Conservation (phyloP, 768 basidiomycete genomes). For the Flagelloscypha sp. region DNA sequence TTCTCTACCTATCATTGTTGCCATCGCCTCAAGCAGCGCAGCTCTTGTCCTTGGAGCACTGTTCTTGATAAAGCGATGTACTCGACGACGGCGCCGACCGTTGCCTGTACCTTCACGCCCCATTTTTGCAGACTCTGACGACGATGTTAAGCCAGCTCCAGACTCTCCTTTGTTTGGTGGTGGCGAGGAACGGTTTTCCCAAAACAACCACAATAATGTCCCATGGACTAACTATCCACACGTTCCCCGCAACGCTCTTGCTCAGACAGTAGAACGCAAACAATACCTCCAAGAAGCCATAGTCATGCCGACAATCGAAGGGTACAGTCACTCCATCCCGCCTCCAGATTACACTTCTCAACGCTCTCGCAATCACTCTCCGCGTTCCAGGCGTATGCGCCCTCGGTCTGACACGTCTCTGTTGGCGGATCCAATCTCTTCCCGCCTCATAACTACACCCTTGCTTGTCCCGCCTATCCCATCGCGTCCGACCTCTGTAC, state of each 20-base stretch:
- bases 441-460: too few relatives aligned
- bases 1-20: conserved; percentile 39
- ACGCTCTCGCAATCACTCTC: not conserved
- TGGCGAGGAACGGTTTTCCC: conserved; percentile 48
- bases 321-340: too few relatives aligned
- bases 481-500: too few relatives aligned
- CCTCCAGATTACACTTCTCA: too few relatives aligned
- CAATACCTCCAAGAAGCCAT: too few relatives aligned
- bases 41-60: conserved; percentile 40
- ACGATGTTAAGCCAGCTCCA: conserved; percentile 36
- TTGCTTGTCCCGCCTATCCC: too few relatives aligned
- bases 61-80: conserved; percentile 38
- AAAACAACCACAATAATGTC: conserved; percentile 32
- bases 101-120: conserved; percentile 70
- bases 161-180: conserved; percentile 77
- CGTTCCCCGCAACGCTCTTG: conserved; percentile 18
- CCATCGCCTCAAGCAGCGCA: conserved; percentile 45
- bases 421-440: too few relatives aligned
- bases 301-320: too few relatives aligned
- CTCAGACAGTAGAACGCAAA: too few relatives aligned
- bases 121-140: conserved; percentile 51
- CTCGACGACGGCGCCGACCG: conserved; percentile 41
- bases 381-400: not conserved
- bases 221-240: conserved; percentile 45
- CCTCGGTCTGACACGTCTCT: too few relatives aligned